phyloP scores from a whole-genome alignment of 1,284 basidiomycete species.

The Papiliotrema laurentii region DNA sequence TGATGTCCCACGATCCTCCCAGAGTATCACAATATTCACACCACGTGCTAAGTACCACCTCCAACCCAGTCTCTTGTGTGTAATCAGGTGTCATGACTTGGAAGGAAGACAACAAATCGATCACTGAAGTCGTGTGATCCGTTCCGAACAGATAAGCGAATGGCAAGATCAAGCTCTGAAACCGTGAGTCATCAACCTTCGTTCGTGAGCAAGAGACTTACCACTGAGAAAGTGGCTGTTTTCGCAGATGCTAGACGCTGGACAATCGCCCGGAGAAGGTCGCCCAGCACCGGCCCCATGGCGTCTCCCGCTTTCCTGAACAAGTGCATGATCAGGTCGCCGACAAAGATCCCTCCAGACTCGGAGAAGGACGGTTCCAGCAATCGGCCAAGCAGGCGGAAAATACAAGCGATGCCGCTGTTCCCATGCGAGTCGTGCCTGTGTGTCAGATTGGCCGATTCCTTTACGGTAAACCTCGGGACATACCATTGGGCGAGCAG shows the following conservation, averaged over 20 bases:
- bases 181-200: neutral
- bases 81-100: conserved; percentile 51
- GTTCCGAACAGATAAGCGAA: conserved; percentile 83
- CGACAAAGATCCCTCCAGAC: conserved; percentile 84
- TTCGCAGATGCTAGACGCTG: conserved; percentile 72
- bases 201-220: conserved; percentile 33
- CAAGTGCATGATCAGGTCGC: conserved; percentile 89
- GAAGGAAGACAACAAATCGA: conserved; percentile 67
- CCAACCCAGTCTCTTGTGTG: conserved; percentile 53
- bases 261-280: conserved; percentile 78
- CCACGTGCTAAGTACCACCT: conserved; percentile 83
- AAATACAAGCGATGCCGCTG: conserved; percentile 67
- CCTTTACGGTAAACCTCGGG: neutral
- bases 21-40: conserved; percentile 90
- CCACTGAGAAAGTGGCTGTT: conserved; percentile 84
- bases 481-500: conserved; percentile 70
- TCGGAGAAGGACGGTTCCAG: conserved; percentile 61
- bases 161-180: conserved; percentile 77
- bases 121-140: conserved; percentile 69
- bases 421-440: conserved; percentile 59
- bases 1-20: conserved; percentile 87
- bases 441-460: neutral
- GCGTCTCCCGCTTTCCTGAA: conserved; percentile 73
- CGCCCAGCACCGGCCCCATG: conserved; percentile 62
- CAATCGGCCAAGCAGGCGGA: conserved; percentile 69